phyloP scores from a whole-genome alignment of 176 grass and related monocot species.

The Oryza glumipatula region DNA sequence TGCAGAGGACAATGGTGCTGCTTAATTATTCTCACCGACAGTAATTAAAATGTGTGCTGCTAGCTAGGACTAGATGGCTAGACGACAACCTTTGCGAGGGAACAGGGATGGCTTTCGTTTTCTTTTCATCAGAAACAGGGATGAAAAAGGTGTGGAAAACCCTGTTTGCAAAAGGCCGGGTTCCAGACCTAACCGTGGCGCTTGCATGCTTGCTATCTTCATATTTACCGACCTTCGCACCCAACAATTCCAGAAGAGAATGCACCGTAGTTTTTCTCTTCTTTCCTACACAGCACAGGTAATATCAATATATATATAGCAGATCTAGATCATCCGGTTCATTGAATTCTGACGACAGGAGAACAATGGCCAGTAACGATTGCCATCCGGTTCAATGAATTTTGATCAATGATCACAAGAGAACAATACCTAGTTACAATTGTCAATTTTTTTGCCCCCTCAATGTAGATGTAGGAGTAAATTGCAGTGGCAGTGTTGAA shows the following conservation, averaged over 20 bases:
- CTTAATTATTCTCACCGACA: background rate
- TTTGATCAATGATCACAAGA: background rate
- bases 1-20: too few species aligned
- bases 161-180: background rate
- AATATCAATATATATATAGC: background rate
- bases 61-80: background rate
- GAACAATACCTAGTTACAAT: background rate
- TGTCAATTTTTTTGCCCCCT: background rate
- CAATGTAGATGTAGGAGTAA: background rate
- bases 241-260: background rate
- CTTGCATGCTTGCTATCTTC: background rate
- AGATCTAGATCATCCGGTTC: background rate
- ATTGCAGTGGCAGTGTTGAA: background rate
- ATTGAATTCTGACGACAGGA: background rate
- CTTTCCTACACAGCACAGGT: background rate
- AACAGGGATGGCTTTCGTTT: conserved; percentile 5
- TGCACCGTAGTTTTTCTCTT: background rate
- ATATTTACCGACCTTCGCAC: background rate
- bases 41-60: too few species aligned
- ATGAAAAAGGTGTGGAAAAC: background rate
- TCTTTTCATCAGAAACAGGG: background rate
- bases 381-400: background rate
- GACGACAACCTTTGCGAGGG: background rate
- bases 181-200: background rate
- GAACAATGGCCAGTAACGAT: background rate